Conservation (phyloP, 352 stramenopile genomes). For the Bremia lactucae region DNA sequence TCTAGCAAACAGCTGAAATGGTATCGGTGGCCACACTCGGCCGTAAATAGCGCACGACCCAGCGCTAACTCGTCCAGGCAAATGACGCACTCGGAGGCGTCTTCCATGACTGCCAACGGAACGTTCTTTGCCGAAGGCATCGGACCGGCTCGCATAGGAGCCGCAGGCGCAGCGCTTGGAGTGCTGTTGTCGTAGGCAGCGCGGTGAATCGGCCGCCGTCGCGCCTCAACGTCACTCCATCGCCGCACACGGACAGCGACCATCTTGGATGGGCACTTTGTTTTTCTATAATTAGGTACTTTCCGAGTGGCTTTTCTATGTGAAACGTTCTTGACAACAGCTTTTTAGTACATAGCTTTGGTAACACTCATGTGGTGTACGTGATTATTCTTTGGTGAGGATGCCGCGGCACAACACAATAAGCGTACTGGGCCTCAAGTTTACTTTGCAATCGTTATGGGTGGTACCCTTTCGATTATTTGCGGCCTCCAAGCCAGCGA, state of each 20-base stretch:
- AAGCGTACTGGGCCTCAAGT: conserved; percentile 1
- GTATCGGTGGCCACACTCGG: conserved; percentile 79
- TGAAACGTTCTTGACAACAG: too few species aligned
- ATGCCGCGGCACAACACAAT: conserved; percentile 15
- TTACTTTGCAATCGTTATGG: conserved; percentile 4
- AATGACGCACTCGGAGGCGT: conserved; percentile 70
- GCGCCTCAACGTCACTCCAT: conserved; percentile 59
- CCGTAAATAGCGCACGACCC: conserved; percentile 66
- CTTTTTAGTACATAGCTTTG: too few species aligned
- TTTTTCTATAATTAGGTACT: too few species aligned
- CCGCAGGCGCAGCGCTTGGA: conserved; percentile 15
- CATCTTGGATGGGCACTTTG: conserved; percentile 2
- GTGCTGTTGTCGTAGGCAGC: conserved; percentile 24
- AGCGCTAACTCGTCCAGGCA: conserved; percentile 66
- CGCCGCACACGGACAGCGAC: conserved; percentile 37
- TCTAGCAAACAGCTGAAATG: conserved; percentile 81
- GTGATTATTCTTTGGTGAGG: too few species aligned
- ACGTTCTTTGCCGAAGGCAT: conserved; percentile 12
- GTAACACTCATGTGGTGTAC: too few species aligned
- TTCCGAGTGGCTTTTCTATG: too few species aligned
- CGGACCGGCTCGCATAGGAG: conserved; percentile 9
- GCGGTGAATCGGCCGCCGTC: conserved; percentile 20
- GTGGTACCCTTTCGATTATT: conserved; percentile 12
- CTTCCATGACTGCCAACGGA: conserved; percentile 37
- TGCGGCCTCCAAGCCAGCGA: conserved; percentile 7